phyloP scores from a whole-genome alignment of 1,139 yeast genomes.

The Candida anutae region DNA sequence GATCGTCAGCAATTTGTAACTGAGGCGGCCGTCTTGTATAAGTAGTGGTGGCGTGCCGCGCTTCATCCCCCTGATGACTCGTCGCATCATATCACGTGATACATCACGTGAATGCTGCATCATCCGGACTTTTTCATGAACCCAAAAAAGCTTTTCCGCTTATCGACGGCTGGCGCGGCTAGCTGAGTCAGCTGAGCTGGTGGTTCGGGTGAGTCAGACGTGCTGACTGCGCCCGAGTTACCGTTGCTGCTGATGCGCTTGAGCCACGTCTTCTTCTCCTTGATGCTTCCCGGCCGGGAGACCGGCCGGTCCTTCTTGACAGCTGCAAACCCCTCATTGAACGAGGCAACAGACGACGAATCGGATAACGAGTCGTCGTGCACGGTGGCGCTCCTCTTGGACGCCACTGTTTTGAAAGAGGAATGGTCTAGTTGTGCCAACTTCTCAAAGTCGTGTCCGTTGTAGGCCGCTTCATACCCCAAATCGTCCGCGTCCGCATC shows the following conservation, averaged over 20 bases:
- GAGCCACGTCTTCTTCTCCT: slow-evolving; percentile 37
- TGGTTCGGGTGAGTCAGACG: slow-evolving; percentile 3
- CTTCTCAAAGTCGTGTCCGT: slow-evolving; percentile 14
- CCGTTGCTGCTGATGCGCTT: slow-evolving; percentile 26
- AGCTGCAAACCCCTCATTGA: slow-evolving; percentile 2
- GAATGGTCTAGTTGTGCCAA: slow-evolving; percentile 6
- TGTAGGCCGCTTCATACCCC: slow-evolving; percentile 30
- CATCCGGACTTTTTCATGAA: slow-evolving; percentile 28
- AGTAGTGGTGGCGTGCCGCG: no score
- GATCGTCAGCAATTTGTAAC: background rate
- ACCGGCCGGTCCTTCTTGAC: slow-evolving; percentile 5
- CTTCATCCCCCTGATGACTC: no score
- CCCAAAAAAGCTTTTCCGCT: slow-evolving; percentile 30
- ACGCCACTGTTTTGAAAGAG: slow-evolving; percentile 6
- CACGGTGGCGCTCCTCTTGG: slow-evolving; percentile 5
- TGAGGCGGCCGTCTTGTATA: no score
- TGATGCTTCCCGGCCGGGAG: slow-evolving; percentile 6
- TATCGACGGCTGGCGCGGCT: slow-evolving; percentile 3
- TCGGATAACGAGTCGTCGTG: slow-evolving; percentile 6
- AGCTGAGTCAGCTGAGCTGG: slow-evolving; percentile 7
- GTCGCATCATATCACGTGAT: slow-evolving; percentile 2
- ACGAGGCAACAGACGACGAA: slow-evolving; percentile 5
- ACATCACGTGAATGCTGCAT: no score
- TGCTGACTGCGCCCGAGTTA: slow-evolving; percentile 5
- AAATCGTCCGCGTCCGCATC: slow-evolving; percentile 24